Base-by-base conservation (phyloP, 2,329 filamentous ascomycete species). In the Xylariaceae sp. region DNA sequence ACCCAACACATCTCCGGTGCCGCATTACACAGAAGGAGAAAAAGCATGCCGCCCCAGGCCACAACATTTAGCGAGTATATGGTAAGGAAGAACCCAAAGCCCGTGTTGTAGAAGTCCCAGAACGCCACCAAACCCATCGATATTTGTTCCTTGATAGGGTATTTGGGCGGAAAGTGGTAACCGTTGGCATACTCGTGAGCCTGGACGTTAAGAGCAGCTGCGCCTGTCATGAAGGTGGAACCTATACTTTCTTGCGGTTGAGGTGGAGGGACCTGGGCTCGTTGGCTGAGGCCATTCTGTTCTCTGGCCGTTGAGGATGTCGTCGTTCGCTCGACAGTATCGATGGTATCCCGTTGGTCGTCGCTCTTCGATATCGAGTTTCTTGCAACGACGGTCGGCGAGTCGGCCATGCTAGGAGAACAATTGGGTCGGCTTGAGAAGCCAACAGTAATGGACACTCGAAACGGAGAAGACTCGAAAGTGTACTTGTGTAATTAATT, bases 41-140 rank as follows among this genome's bases (percentile, higher is more conserved):
- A 94, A 26, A 95, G 73, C 89, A 95, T 95, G 43, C 85, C 88
- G 38, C 89, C 89, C 89, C 89, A 95, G 0, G 86, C 89, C 9
- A 95, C 79, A 16, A 95, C 77, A 49, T 91, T 90, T 43, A 93
- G 74, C 11, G 84, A 81, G 63, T 94, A 95, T 4, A 95, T 62
- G 2, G 82, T 85, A 31, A 91, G 78, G 40, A 87, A 68, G 59
- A 93, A 89, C 3, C 89, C 88, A 41, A 86, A 64, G 0, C 85
- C 85, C 0, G 87, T 94, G 29, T 77, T 68, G 53, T 85, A 78
- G 68, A 88, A 95, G 39, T 78, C 75, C 79, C 80, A 83, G 57
- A 86, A 87, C 0, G 78, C 74, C 19, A 72, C 67, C 11, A 81
- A 56, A 2, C 75, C 78, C 39, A 81, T 78, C 16, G 62, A 66